Evolutionary conservation across 441 rosid genomes (phyloP), one percentile per base, ranked within the genome.

Genomic region (Populus hybrid): DNA sequence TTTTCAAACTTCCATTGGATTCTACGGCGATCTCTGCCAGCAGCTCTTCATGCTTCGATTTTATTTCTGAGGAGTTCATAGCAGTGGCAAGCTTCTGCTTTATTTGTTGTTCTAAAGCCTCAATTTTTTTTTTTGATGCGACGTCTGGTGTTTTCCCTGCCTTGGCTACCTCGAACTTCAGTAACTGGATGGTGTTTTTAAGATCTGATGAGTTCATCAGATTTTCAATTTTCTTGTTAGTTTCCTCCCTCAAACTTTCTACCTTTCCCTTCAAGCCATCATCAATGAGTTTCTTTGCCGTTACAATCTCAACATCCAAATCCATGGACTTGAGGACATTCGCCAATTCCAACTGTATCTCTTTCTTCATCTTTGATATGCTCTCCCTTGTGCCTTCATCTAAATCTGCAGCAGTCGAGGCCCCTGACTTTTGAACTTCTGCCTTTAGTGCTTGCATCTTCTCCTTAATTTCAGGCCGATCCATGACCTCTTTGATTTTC

Each of bases 381-480:
- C 77, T 91, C 74, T 86, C 93, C 83, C 80, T 91, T 79, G 89
- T 84, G 38, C 72, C 88, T 82, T 84, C 85, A 64, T 90, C 89
- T 69, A 88, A 79, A 78, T 89, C 93, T 14, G 76, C 89, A 31
- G 86, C 82, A 76, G 79, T 81, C 14, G 91, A 90, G 63, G 79
- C 91, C 16, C 90, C 91, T 10, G 87, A 79, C 78, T 67, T 82
- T 33, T 82, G 81, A 24, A 89, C 75, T 84, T 86, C 89, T 33
- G 86, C 94, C 85, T 86, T 81, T 64, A 94, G 9, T 42, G 88
- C 86, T 75, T 94, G 94, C 33, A 93, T 74, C 81, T 89, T 91
- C 73, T 90, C 91, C 85, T 84, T 89, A 24, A 89, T 82, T 69
- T 90, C 91, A 29, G 94, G 87, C 40, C 82, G 84, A 80, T 70